Percentiles rank a stretch among this genome's conserved stretches.
These are phyloP conservation scores for Hyaloperonospora brassicae DNA, from an alignment of 352 stramenopile genomes.

Conservation along the genomic window DNA sequence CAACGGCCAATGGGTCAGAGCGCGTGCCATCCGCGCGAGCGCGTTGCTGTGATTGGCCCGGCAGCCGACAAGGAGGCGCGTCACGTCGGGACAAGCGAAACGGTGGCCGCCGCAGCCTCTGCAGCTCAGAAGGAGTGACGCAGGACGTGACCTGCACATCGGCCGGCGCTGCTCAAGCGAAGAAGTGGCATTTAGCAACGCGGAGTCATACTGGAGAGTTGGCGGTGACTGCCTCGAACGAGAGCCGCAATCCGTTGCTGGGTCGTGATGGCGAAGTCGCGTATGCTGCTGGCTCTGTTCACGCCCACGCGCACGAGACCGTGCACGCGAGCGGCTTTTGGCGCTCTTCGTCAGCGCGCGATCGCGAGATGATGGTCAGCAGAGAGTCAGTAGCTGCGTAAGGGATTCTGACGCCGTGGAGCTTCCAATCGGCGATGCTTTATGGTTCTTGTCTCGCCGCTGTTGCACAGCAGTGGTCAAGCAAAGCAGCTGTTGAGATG, in stretches of 20 bases:
- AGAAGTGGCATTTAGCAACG: conserved; percentile 76
- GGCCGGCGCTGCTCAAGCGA: conserved; percentile 60
- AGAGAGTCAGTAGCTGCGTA: conserved; percentile 93
- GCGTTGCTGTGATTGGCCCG: conserved; percentile 66
- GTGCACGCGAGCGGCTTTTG: conserved; percentile 83
- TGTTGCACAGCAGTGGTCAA: conserved; percentile 95
- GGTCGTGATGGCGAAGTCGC: conserved; percentile 92
- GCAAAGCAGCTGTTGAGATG: conserved; percentile 92
- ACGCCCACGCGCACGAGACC: conserved; percentile 94
- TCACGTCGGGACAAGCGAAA: conserved; percentile 50
- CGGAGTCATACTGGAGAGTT: conserved; percentile 68
- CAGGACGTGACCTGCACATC: conserved; percentile 41
- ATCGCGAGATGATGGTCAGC: conserved; percentile 68
- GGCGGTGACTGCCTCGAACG: conserved; percentile 90
- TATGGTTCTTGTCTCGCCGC: conserved; percentile 88
- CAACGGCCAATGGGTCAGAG: conserved; percentile 68
- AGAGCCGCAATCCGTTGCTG: conserved; percentile 94
- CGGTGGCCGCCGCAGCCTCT: conserved; percentile 62
- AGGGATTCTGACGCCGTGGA: conserved; percentile 96
- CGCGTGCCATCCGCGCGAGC: conserved; percentile 36
- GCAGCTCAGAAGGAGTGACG: conserved; percentile 57
- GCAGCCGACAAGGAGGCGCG: conserved; percentile 71
- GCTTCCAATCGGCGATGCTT: conserved; percentile 98
- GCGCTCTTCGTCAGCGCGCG: conserved; percentile 42
- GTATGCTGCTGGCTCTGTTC: conserved; percentile 92